These are phyloP conservation scores for Nevesoporus exiguus DNA, from an alignment of 768 basidiomycete genomes.

Conservation along the genomic window DNA sequence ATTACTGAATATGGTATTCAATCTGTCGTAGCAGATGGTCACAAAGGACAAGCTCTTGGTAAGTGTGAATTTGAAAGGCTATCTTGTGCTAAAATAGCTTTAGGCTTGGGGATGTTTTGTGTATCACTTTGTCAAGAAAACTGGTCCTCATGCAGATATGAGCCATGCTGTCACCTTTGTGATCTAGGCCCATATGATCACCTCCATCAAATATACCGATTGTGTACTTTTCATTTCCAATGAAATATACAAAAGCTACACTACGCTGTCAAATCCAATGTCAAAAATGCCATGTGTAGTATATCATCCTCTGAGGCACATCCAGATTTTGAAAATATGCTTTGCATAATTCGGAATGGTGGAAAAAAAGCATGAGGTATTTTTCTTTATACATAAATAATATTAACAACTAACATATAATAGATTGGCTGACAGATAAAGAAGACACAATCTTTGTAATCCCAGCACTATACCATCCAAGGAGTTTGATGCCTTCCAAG, in stretches of 20 bases:
- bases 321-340: background rate
- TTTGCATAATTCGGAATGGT: background rate
- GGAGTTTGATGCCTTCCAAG: background rate
- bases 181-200: background rate
- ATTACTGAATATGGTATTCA: too few species aligned
- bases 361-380: constrained; percentile 5
- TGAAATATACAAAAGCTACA: background rate
- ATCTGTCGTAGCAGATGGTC: too few species aligned
- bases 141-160: too few species aligned
- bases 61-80: too few species aligned
- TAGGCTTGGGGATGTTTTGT: too few species aligned
- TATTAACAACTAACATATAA: background rate
- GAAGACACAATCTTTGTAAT: background rate
- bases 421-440: constrained; percentile 12
- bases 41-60: too few species aligned
- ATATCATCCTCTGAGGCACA: constrained; percentile 5
- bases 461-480: constrained; percentile 3
- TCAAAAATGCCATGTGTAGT: background rate
- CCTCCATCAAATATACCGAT: background rate
- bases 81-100: too few species aligned
- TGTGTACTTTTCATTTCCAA: background rate
- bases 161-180: background rate
- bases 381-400: background rate
- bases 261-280: background rate
- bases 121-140: too few species aligned